Evolutionary conservation across 352 stramenopile genomes (phyloP).

Genomic region (Phytophthora nicotianae): DNA sequence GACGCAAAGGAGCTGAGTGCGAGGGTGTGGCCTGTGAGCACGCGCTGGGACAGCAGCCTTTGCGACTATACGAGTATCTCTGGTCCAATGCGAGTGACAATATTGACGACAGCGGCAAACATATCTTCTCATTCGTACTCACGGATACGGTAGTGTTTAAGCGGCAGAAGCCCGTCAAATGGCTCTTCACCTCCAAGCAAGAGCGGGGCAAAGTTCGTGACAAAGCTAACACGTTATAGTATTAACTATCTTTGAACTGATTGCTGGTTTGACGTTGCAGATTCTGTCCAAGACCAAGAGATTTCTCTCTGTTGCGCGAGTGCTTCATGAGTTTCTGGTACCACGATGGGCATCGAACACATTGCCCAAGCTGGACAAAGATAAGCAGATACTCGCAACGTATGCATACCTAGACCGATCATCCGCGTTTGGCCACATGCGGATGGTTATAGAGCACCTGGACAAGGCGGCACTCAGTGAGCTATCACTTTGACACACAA

Average conservation of each 20-base stretch:
- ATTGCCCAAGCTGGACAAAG: slow-evolving; percentile 25
- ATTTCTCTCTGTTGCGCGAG: slow-evolving; percentile 46
- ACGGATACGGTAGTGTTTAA: slow-evolving; percentile 79
- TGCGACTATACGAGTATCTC: slow-evolving; percentile 67
- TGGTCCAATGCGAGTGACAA: slow-evolving; percentile 46
- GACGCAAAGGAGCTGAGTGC: slow-evolving; percentile 52
- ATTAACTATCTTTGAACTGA: neutral
- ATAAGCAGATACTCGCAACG: slow-evolving; percentile 54
- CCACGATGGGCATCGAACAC: slow-evolving; percentile 26
- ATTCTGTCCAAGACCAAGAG: slow-evolving; percentile 73
- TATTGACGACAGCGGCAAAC: slow-evolving; percentile 15
- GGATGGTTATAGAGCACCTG: slow-evolving; percentile 65
- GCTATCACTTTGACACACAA: neutral
- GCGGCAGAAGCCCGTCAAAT: slow-evolving; percentile 66
- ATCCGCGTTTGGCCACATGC: slow-evolving; percentile 36
- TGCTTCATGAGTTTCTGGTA: slow-evolving; percentile 57
- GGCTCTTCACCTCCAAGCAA: slow-evolving; percentile 79
- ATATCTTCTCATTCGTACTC: slow-evolving; percentile 53
- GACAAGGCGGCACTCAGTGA: slow-evolving; percentile 46
- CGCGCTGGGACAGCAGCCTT: slow-evolving; percentile 58
- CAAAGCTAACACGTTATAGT: neutral
- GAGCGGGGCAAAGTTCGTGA: slow-evolving; percentile 60
- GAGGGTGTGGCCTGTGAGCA: slow-evolving; percentile 73
- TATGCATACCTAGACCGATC: slow-evolving; percentile 63
- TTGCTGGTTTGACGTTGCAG: slow-evolving; percentile 27